Base-by-base conservation (phyloP, 495 filamentous ascomycete genomes). In the Gamarada debralockiae region DNA sequence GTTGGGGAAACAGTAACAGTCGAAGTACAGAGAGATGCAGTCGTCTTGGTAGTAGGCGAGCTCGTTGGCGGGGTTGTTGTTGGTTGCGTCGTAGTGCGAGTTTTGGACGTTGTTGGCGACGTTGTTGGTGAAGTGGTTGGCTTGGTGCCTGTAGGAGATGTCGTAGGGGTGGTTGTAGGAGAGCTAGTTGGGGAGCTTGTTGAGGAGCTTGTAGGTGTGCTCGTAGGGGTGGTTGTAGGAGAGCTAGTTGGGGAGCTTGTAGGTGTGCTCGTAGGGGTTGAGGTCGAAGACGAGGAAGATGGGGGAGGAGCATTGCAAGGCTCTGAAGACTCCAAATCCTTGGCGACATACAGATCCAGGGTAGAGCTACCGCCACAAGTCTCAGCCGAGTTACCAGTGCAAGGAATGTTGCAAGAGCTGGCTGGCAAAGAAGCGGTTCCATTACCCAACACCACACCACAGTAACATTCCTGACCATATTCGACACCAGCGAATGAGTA, bases 401-500 rank as follows among this genome's bases (percentile, higher is more conserved):
- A 81, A 8, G 66, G 37, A 53, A 74, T 69, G 46, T 69, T 58
- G 59, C 78, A 79, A 14, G 70, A 57, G 2, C 44, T 50, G 20
- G 51, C 38, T 23, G 40, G 40, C 1, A 73, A 63, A 8, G 70
- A 52, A 4, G 48, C 50, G 9, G 74, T 79, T 45, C 72, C 72
- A 53, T 76, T 77, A 21, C 70, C 74, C 34, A 63, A 42, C 21
- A 61, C 55, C n/a, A 64, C 52, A 9, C 50, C 38, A 29, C 48
- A 52, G 41, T 48, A 67, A 39, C 52, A 76, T 56, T 67, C 71
- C 62, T 71, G 63, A 31, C 67, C 69, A 55, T 63, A 80, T 63
- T 80, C 73, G 14, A 74, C 70, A 50, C 77, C 77, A 7, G 76
- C 77, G 38, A 77, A 72, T 12, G 75, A 70, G 55, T 72, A 79